Base-by-base conservation (phyloP, 2,329 filamentous ascomycete genomes). In the Diplodia seriata region DNA sequence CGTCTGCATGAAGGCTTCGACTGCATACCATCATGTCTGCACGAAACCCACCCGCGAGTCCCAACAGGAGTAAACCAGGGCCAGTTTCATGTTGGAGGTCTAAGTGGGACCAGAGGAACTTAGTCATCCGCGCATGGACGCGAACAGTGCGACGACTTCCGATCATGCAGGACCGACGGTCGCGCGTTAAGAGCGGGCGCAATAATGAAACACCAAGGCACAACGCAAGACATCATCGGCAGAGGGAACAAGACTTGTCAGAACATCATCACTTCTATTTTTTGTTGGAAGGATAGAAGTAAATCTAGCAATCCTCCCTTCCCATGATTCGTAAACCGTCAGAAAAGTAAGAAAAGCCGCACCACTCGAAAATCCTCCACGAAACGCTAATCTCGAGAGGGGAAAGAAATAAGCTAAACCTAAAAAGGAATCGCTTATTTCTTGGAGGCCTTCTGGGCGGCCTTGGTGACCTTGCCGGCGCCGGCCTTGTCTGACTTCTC, bases 401-500 rank as follows among this genome's bases (percentile, higher is more conserved):
- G 1, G 23, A 56, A 56, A 54, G 36, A 66, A 66, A 50, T 5
- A 56, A 51, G 38, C 38, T n/a, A 38, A 29, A 66, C 53, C 64
- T 6, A 2, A 8, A n/a, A 0, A 31, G 56, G 40, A 63, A 38
- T 49, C 62, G 29, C 33, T 77, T 80, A 80, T 77, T 80, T 80
- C 78, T 80, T 80, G 75, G 72, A 70, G 67, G 78, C 78, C 76
- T 67, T 80, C 71, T 75, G 72, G 71, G 78, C 78, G 72, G 77
- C 79, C 81, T 84, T 84, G 78, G 82, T 83, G 76, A 84, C 82
- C 80, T 84, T 84, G 69, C 82, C 82, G 54, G 80, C 79, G 72
- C 71, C 76, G 2, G 18, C 9, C 81, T 83, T 83, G 74, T 83
- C 81, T 70, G 76, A 72, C 80, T 83, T 83, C 73, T 68, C 77